Evolutionary conservation across 208 protist genomes (phyloP), one percentile per base, ranked within the genome.

Genomic region (Herpetomonas tarakana): DNA sequence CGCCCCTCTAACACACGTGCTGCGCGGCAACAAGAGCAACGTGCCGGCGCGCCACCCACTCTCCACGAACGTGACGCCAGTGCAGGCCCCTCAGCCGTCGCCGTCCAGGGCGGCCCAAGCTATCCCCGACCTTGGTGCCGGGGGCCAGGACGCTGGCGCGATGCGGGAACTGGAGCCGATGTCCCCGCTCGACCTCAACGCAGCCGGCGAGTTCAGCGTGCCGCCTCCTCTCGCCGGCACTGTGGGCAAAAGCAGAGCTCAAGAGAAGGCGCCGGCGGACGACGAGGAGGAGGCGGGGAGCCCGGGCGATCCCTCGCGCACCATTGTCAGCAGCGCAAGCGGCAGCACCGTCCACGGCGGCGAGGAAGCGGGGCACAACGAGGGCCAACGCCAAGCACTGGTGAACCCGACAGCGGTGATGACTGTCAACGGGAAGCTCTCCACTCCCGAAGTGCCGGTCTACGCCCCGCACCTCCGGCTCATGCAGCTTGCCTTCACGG

Each of bases 1-100:
- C 35, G 60, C 59, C n/a, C 65, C 85, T 11, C 74, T 94, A n/a
- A 56, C 86, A 35, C 47, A 71, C 6, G 56, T 91, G 21, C 81
- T 94, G 57, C 58, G 66, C 7, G 66, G 72, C 46, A 86, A 88
- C 51, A 70, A 65, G 1, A 72, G 72, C 27, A 64, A 81, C 50
- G 65, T 82, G 26, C 76, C 75, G 1, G 38, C 54, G 7, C 65
- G 72, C 39, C 71, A 86, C 58, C 76, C 50, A 44, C 66, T 74
- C 30, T 86, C 81, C 14, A 45, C 63, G 7, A 58, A 56, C 29
- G 78, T 58, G 16, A 90, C 81, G 4, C 86, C 86, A 1, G 30
- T 66, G 25, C 67, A 79, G 6, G 68, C 62, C 3, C 68, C 77
- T 7, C 58, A 71, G 39, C 47, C 53, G 1, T 52, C 54, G 21